Percentiles rank a stretch among this genome's conserved stretches.
Conservation (phyloP, 2,329 filamentous ascomycete genomes). For the Aspergillus udagawae region DNA sequence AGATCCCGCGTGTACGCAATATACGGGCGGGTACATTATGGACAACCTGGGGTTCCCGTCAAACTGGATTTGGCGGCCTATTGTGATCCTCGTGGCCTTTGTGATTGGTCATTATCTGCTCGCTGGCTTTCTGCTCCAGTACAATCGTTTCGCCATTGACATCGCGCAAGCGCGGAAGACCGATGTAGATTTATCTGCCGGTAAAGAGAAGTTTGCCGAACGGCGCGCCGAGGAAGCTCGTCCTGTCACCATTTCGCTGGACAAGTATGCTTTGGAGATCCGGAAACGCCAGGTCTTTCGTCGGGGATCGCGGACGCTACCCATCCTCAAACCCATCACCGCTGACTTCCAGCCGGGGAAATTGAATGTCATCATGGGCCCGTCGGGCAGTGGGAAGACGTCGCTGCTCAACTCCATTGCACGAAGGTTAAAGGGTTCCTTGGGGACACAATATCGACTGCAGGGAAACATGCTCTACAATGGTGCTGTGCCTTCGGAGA, state of each 20-base stretch:
- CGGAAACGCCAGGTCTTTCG: conserved; percentile 57
- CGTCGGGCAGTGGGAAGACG: conserved; percentile 73
- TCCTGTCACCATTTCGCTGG: conserved; percentile 61
- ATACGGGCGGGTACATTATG: conserved; percentile 67
- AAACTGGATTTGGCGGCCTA: conserved; percentile 65
- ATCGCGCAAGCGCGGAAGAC: conserved; percentile 59
- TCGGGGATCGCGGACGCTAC: conserved; percentile 35
- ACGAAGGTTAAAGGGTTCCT: conserved; percentile 58
- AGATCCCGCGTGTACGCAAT: conserved; percentile 64
- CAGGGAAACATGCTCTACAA: conserved; percentile 67
- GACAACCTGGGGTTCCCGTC: conserved; percentile 63
- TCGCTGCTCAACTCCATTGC: conserved; percentile 72
- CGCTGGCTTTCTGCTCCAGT: conserved; percentile 60
- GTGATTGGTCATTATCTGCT: conserved; percentile 59
- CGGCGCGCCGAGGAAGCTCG: conserved; percentile 53
- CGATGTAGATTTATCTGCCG: conserved; percentile 61
- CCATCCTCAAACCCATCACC: conserved; percentile 64
- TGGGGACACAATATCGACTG: conserved; percentile 59
- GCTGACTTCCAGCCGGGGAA: conserved; percentile 64
- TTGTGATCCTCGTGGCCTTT: conserved; percentile 60
- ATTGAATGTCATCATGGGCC: conserved; percentile 76
- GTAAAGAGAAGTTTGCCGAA: conserved; percentile 65
- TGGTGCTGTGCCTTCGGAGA: conserved; percentile 61
- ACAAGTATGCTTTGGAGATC: conserved; percentile 61
- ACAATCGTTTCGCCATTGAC: conserved; percentile 64